These are phyloP conservation scores for Copromyces sp. DNA, from an alignment of 495 filamentous ascomycete genomes.

Conservation along the genomic window DNA sequence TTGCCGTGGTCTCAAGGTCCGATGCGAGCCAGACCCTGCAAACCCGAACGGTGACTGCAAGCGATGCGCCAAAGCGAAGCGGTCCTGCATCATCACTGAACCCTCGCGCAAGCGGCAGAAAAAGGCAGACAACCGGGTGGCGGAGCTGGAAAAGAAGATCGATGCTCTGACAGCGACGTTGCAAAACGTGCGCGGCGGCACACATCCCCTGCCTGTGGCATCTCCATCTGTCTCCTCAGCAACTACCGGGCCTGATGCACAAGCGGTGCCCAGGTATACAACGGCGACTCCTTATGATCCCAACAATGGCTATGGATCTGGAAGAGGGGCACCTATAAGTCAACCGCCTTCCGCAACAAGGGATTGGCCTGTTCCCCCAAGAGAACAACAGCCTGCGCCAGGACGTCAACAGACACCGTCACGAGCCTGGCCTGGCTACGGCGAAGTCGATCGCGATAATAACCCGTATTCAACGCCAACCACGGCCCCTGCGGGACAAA, in stretches of 20 bases:
- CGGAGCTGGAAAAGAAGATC: conserved; percentile 91
- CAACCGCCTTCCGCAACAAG: background rate
- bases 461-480: conserved; percentile 14
- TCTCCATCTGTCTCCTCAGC: conserved; percentile 16
- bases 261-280: background rate
- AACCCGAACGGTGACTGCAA: conserved; percentile 62
- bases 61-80: conserved; percentile 73
- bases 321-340: background rate
- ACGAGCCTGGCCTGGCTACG: background rate
- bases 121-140: conserved; percentile 85
- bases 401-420: background rate
- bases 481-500: conserved; percentile 33
- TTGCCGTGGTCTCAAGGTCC: conserved; percentile 82
- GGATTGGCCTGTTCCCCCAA: background rate
- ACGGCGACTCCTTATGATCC: background rate
- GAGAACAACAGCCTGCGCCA: background rate
- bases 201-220: background rate
- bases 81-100: conserved; percentile 70
- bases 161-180: conserved; percentile 75
- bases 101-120: conserved; percentile 83
- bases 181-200: conserved; percentile 42
- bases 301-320: background rate
- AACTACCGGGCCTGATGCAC: background rate
- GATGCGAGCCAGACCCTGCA: conserved; percentile 65
- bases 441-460: background rate